Conservation (phyloP, 192 early-diverging fungal species). For the Rhizoclosmatium globosum region DNA sequence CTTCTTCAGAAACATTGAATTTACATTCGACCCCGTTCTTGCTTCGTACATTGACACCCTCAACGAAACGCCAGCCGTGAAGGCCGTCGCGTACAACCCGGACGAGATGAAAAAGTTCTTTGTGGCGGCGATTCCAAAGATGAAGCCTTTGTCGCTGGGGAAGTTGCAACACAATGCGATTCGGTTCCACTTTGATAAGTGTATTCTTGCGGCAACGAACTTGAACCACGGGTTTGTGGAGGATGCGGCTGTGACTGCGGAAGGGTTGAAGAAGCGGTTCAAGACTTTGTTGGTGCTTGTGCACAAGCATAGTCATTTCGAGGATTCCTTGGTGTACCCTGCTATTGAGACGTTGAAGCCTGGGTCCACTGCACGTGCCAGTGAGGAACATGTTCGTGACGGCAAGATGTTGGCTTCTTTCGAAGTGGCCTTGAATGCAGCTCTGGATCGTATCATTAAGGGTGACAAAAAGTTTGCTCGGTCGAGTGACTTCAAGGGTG, state of each 20-base stretch:
- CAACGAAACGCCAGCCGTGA: background rate
- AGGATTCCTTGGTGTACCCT: slow-evolving; percentile 34
- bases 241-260: background rate
- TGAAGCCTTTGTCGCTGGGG: slow-evolving; percentile 2
- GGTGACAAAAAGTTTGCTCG: slow-evolving; percentile 11
- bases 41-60: background rate
- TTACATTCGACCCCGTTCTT: background rate
- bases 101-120: slow-evolving; percentile 2
- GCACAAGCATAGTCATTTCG: slow-evolving; percentile 16
- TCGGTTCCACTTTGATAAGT: slow-evolving; percentile 21
- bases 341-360: slow-evolving; percentile 27
- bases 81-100: background rate
- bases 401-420: background rate
- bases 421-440: background rate
- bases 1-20: slow-evolving; percentile 31
- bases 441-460: background rate
- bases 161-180: slow-evolving; percentile 37
- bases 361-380: slow-evolving; percentile 20
- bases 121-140: slow-evolving; percentile 24
- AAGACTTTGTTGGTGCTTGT: background rate
- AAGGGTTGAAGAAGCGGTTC: background rate
- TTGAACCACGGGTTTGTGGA: background rate
- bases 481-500: background rate
- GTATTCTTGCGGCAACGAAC: background rate
- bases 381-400: slow-evolving; percentile 12